Percentiles rank a stretch among this genome's conserved stretches.
Evolutionary conservation across 129 eudicot genomes (phyloP).

Genomic region (Tagetes patula): DNA sequence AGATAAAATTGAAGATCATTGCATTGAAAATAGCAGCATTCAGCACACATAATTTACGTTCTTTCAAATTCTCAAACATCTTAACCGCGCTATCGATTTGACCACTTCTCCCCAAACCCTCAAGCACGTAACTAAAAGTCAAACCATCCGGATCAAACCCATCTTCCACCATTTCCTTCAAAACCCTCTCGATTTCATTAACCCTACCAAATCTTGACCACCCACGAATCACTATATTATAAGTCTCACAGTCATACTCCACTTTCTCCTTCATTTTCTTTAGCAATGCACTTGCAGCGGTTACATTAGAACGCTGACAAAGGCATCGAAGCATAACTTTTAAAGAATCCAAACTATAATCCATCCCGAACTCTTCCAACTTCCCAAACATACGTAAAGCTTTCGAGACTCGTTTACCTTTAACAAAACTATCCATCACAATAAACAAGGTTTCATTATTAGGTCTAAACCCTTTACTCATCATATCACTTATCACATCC

Average conservation of each 20-base stretch:
- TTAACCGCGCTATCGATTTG: slow-evolving; percentile 60
- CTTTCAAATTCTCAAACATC: slow-evolving; percentile 51
- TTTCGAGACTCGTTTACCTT: slow-evolving; percentile 51
- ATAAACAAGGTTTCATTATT: slow-evolving; percentile 54
- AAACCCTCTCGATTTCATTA: slow-evolving; percentile 54
- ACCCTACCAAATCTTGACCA: slow-evolving; percentile 70
- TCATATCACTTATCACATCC: slow-evolving; percentile 51
- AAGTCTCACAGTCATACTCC: slow-evolving; percentile 37
- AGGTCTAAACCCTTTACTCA: slow-evolving; percentile 43
- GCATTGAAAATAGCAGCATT: slow-evolving; percentile 63
- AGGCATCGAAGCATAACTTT: slow-evolving; percentile 65
- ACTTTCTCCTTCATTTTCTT: slow-evolving; percentile 55
- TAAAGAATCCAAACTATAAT: slow-evolving; percentile 44
- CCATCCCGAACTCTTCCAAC: slow-evolving; percentile 66
- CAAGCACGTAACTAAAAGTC: slow-evolving; percentile 62
- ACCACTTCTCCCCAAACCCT: slow-evolving; percentile 84
- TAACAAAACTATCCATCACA: slow-evolving; percentile 67
- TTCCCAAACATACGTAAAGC: slow-evolving; percentile 55
- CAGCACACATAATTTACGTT: slow-evolving; percentile 32
- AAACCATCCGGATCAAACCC: slow-evolving; percentile 66
- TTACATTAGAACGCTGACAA: slow-evolving; percentile 50
- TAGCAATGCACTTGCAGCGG: slow-evolving; percentile 47
- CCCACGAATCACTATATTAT: slow-evolving; percentile 59
- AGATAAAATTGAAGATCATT: slow-evolving; percentile 60
- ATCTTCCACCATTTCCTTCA: slow-evolving; percentile 71